Evolutionary conservation across 306 rosid genomes (phyloP).

Genomic region (Ochetophila trinervis): DNA sequence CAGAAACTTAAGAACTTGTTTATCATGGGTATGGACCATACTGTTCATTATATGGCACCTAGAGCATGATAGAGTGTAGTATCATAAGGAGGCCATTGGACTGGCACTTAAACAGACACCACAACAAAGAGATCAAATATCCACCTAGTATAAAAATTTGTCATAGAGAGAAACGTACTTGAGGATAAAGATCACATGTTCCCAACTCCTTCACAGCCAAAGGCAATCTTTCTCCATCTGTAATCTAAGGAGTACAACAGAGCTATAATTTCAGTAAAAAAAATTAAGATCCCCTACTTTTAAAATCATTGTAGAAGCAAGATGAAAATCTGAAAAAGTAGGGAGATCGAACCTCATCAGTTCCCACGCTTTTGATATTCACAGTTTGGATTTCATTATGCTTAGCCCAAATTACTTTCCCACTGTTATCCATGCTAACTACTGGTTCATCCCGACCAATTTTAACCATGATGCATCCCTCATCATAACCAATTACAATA

Average conservation of each 20-base stretch:
- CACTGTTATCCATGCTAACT: constrained; percentile 94
- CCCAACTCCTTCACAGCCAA: constrained; percentile 96
- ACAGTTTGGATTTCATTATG: constrained; percentile 96
- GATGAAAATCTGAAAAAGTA: constrained; percentile 8
- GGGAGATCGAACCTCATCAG: constrained; percentile 63
- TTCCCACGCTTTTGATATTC: constrained; percentile 87
- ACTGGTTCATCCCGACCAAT: constrained; percentile 97
- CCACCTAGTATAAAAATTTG: not conserved
- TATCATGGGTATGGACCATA: not conserved
- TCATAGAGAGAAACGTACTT: constrained; percentile 44
- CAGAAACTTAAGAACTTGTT: not conserved
- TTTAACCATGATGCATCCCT: constrained; percentile 95
- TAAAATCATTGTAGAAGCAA: not conserved
- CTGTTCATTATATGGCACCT: not conserved
- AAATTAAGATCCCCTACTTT: constrained; percentile 2
- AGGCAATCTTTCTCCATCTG: constrained; percentile 95
- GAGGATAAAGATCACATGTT: constrained; percentile 97
- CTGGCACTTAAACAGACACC: not conserved
- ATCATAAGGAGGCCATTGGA: not conserved
- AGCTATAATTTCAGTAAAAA: not conserved
- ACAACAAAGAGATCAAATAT: not conserved
- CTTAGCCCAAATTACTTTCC: constrained; percentile 97
- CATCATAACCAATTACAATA: constrained; percentile 96
- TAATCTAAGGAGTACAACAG: constrained; percentile 47
- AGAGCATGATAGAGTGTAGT: not conserved